A percentile compares a stretch with the other conserved stretches of the same genome.
These are phyloP conservation scores for Dryadomyces sulphureus DNA, from an alignment of 2,329 filamentous ascomycete species.

Conservation along the genomic window DNA sequence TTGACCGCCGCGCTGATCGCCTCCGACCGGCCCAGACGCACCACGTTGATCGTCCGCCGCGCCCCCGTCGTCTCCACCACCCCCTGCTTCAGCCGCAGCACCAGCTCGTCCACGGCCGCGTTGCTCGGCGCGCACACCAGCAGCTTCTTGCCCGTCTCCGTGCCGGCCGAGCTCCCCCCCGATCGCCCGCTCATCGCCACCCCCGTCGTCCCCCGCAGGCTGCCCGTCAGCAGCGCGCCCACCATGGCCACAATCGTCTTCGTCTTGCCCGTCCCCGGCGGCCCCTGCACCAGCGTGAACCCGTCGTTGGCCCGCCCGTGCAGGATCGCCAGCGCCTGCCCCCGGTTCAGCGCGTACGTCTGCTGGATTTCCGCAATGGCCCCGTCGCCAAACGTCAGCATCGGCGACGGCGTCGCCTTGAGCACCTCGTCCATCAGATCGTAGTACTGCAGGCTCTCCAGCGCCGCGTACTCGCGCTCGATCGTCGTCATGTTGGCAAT, in stretches of 20 bases:
- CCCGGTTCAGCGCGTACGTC: constrained; percentile 73
- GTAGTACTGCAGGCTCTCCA: constrained; percentile 87
- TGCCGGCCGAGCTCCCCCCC: constrained; percentile 16
- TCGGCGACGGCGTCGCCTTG: constrained; percentile 75
- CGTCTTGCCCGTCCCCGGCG: constrained; percentile 93
- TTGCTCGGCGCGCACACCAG: constrained; percentile 98
- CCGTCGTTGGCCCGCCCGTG: constrained; percentile 92
- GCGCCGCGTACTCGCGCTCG: constrained; percentile 85
- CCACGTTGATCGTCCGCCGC: constrained; percentile 64
- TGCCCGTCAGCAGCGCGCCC: constrained; percentile 61
- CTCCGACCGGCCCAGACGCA: constrained; percentile 81
- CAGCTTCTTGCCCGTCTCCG: constrained; percentile 56
- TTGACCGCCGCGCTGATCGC: constrained; percentile 80
- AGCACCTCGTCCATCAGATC: constrained; percentile 85
- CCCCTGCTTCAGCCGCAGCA: constrained; percentile 79
- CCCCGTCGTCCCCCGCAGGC: constrained; percentile 24
- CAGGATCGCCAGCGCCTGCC: constrained; percentile 81
- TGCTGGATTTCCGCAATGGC: constrained; percentile 53
- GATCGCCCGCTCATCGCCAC: constrained; percentile 31
- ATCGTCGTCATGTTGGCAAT: constrained; percentile 89
- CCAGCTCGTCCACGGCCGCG: constrained; percentile 89
- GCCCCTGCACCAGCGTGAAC: constrained; percentile 91
- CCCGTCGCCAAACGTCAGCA: constrained; percentile 66
- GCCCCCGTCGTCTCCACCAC: constrained; percentile 64
- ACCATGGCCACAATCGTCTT: constrained; percentile 97